Base-by-base conservation (phyloP, 768 basidiomycete genomes). In the Zangia roseola region DNA sequence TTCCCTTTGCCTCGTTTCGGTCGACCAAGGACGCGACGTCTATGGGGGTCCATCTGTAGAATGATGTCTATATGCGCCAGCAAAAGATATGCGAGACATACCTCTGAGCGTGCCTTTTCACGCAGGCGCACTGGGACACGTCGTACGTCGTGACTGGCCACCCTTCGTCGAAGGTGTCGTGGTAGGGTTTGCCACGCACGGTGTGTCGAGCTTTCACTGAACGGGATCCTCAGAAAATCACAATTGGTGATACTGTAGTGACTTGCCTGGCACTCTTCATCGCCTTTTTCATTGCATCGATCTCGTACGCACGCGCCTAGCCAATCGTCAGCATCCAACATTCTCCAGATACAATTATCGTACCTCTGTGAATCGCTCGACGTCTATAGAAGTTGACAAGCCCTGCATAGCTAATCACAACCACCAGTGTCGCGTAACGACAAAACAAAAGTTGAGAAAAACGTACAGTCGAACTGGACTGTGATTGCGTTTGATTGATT, bases 141-240 rank as follows among this genome's bases (percentile, higher is more conserved):
- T 5, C 92, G 84, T 20, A 93, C 84, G 67, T 97, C 88, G 67
- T 98, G 95, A 60, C 91, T 94, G 3, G 97, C 95, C 10, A 95
- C 95, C 61, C 95, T 77, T 38, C 95, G 79, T 24, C 97, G 81
- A 20, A 99, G 77, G 68, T 94, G 91, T 16, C 95, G 81, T 10
- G 95, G 95, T 7, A 98, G 78, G 10, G 88, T 84, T 68, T 99
- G 95, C 84, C 94, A 99, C 5, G 84, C 89, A 50, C 94, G 77
- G 47, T 88, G 84, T 0, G 88, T 89, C 14, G 86, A 79, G 56
- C 77, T 79, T 8, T 76, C 75, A 46, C 91, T 94, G 52, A 5
- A 47, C 43, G 24, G 5, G 2, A 14, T 1, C 13, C 34, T 60
- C 45, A 55, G 31, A 10, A 43, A 23, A 16, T 6, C 0, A 7